Evolutionary conservation across 1,284 basidiomycete genomes (phyloP), one percentile per base, ranked within the genome.

Genomic region (Cutaneotrichosporon cyanovorans): DNA sequence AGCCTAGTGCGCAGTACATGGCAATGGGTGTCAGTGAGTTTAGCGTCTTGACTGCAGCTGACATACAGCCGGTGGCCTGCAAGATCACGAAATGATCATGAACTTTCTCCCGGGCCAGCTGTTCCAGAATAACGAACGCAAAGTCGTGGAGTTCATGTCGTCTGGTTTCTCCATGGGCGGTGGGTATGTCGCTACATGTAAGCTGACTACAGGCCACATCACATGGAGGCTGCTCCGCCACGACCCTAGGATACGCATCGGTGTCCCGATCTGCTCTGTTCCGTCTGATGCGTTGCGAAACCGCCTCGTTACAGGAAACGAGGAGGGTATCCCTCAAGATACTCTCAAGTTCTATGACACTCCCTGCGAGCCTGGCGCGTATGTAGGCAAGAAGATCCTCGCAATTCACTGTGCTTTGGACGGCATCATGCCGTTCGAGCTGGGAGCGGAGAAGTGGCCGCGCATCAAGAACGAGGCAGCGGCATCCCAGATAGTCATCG

Each of bases 1-100:
- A 7, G 25, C 25, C n/a, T n/a, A 28, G 25, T 28, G 25, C 25
- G 12, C 7, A 28, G 25, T 28, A 28, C 12, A 28, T 28, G 25
- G 25, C 25, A 7, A 28, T 28, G 8, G 25, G 25, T 12, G 12
- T 28, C 12, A 28, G 25, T 28, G 25, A 7, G 25, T 12, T 7
- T 28, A 28, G 25, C 12, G 7, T 28, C 25, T 12, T 16, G 37
- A 47, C 20, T 8, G n/a, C 14, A 1, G 18, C 25, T 44, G 18
- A 32, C 28, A 2, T 1, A 5, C 37, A 69, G 66, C 74, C 43
- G 88, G 88, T 2, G 85, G 85, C 0, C 80, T 82, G 2, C 73
- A 77, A 33, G 90, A 93, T 59, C 78, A 89, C 7, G 82, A 83
- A 0, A 82, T 84, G 68, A 64, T 93, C 46, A 83, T 91, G 53